Conservation (phyloP, 2,329 filamentous ascomycete genomes). For the Emmonsia crescens region DNA sequence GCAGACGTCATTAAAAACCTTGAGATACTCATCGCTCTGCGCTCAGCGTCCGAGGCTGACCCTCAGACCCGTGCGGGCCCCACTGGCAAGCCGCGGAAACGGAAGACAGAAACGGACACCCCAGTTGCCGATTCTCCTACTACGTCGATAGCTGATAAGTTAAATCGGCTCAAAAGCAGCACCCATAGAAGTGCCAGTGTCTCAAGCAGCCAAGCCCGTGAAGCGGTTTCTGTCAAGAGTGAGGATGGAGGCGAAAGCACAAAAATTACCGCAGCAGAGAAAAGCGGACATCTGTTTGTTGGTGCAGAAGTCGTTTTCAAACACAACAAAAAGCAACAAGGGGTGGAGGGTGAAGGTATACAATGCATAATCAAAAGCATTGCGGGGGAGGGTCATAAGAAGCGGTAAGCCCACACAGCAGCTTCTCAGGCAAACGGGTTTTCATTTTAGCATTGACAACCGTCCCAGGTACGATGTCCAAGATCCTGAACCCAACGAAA, state of each 20-base stretch:
- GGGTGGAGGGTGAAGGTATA: slow-evolving; percentile 49
- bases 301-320: slow-evolving; percentile 42
- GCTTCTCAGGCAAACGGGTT: slow-evolving; percentile 3
- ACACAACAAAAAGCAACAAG: slow-evolving; percentile 40
- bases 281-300: slow-evolving; percentile 33
- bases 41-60: slow-evolving; percentile 38
- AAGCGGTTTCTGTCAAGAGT: slow-evolving; percentile 27
- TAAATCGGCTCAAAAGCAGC: slow-evolving; percentile 33
- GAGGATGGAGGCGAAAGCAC: slow-evolving; percentile 35
- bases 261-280: slow-evolving; percentile 36
- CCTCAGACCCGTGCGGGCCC: slow-evolving; percentile 26
- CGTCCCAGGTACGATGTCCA: slow-evolving; percentile 59
- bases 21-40: slow-evolving; percentile 39
- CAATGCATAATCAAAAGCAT: slow-evolving; percentile 68
- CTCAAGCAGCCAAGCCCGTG: slow-evolving; percentile 31
- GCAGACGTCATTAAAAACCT: slow-evolving; percentile 42
- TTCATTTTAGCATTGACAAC: not conserved
- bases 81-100: slow-evolving; percentile 36
- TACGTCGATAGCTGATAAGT: slow-evolving; percentile 34
- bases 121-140: slow-evolving; percentile 36
- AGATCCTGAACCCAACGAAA: slow-evolving; percentile 65
- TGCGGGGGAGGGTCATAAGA: slow-evolving; percentile 60
- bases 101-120: slow-evolving; percentile 35
- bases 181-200: slow-evolving; percentile 33
- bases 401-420: slow-evolving; percentile 37